Evolutionary conservation across 306 rosid species (phyloP).

Genomic region (Trifolium repens): DNA sequence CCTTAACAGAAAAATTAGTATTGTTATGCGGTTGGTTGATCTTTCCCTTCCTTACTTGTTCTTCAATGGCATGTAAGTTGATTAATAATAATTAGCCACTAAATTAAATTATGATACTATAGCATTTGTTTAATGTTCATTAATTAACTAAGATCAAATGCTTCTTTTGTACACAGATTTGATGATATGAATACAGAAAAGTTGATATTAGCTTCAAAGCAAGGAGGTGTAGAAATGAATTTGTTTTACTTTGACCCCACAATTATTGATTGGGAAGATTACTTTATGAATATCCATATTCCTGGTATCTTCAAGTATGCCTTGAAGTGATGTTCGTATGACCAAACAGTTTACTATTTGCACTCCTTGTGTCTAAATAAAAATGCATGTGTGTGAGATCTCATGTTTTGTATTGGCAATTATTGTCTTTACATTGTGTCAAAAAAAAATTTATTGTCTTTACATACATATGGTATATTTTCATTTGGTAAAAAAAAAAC

Average conservation of each 20-base stretch:
- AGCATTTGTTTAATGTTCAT: no score
- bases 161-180: slow-evolving; percentile 51
- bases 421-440: no score
- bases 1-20: slow-evolving; percentile 57
- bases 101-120: no score
- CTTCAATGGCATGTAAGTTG: slow-evolving; percentile 72
- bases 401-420: no score
- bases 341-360: no score
- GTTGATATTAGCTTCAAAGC: slow-evolving; percentile 50
- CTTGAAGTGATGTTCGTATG: slow-evolving; percentile 39
- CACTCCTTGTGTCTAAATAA: no score
- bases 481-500: no score
- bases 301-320: slow-evolving; percentile 67
- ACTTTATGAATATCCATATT: slow-evolving; percentile 61
- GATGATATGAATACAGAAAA: slow-evolving; percentile 68
- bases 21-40: slow-evolving; percentile 62
- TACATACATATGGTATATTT: no score
- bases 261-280: slow-evolving; percentile 73
- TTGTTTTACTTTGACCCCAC: slow-evolving; percentile 70
- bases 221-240: slow-evolving; percentile 55
- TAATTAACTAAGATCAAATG: no score
- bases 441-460: no score
- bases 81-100: no score
- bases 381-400: no score
- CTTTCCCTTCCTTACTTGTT: slow-evolving; percentile 76